Evolutionary conservation across 352 stramenopile species (phyloP).

Genomic region (Phytophthora tentaculata): DNA sequence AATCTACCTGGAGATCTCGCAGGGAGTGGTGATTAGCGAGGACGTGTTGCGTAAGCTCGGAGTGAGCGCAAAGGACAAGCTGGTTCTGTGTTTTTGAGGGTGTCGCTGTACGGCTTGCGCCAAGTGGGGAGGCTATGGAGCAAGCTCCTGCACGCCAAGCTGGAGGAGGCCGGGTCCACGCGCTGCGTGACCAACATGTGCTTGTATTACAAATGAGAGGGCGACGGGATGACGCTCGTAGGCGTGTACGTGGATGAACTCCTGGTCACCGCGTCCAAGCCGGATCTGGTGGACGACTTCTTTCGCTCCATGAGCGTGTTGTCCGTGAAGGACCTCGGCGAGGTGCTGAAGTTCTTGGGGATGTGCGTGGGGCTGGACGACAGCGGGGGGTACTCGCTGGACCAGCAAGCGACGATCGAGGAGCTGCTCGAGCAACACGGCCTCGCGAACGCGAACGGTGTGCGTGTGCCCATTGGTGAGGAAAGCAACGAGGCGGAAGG

Average conservation of each 20-base stretch:
- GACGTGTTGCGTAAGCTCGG: background rate
- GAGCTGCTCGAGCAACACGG: slow-evolving; percentile 28
- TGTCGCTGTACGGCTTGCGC: background rate
- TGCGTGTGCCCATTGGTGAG: no score
- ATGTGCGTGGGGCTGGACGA: slow-evolving; percentile 32
- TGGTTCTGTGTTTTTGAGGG: background rate
- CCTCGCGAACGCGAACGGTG: slow-evolving; percentile 29
- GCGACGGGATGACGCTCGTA: background rate
- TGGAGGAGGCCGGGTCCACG: background rate
- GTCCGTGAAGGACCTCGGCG: slow-evolving; percentile 35
- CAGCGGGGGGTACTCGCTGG: slow-evolving; percentile 9
- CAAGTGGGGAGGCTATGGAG: background rate
- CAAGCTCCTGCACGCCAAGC: background rate
- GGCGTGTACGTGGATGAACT: slow-evolving; percentile 46
- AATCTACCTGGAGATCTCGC: no score
- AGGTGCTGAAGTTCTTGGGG: slow-evolving; percentile 36
- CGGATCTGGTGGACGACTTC: slow-evolving; percentile 6
- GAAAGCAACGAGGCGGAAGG: background rate
- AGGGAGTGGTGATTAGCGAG: background rate
- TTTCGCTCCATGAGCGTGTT: slow-evolving; percentile 14
- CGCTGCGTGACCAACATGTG: background rate
- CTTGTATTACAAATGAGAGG: background rate
- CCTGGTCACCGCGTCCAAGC: slow-evolving; percentile 23
- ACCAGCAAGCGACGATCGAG: slow-evolving; percentile 28
- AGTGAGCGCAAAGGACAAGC: background rate